Evolutionary conservation across 768 basidiomycete species (phyloP).

Genomic region (Saitozyma podzolica): DNA sequence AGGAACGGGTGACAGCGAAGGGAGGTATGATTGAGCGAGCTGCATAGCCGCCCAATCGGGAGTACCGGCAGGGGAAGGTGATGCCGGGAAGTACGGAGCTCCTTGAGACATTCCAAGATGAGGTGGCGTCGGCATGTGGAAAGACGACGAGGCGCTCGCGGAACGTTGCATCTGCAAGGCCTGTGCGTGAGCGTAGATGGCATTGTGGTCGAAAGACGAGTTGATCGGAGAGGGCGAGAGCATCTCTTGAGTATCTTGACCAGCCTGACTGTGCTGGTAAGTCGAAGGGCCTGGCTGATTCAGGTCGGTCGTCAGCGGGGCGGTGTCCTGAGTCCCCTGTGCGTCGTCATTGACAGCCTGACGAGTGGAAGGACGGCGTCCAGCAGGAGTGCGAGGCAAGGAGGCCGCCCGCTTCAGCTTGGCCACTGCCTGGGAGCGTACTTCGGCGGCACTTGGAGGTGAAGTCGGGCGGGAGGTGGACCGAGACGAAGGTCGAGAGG

Average conservation of each 20-base stretch:
- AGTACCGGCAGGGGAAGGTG: constrained; percentile 10
- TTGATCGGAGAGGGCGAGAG: constrained; percentile 40
- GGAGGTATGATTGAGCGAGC: constrained; percentile 38
- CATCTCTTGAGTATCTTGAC: constrained; percentile 25
- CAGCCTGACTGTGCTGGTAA: neutral
- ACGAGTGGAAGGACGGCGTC: constrained; percentile 62
- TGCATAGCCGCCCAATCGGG: constrained; percentile 44
- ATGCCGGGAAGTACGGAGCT: constrained; percentile 11
- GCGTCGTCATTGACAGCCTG: neutral
- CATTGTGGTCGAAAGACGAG: constrained; percentile 5
- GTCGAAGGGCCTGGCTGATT: no score
- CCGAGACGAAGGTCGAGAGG: constrained; percentile 68
- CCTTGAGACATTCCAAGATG: constrained; percentile 7
- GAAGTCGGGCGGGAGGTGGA: constrained; percentile 67
- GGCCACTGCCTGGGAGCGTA: constrained; percentile 82
- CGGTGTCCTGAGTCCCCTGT: no score
- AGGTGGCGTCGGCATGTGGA: constrained; percentile 24
- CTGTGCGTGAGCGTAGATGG: no score
- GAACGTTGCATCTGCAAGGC: constrained; percentile 27
- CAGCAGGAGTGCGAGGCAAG: constrained; percentile 86
- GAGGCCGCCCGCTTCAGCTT: constrained; percentile 90
- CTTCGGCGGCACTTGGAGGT: constrained; percentile 73
- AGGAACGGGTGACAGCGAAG: constrained; percentile 29
- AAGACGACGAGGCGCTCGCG: constrained; percentile 31
- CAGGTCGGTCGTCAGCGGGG: no score